phyloP scores from a whole-genome alignment of 73 alveolate species.

The Diophrys sp. region DNA sequence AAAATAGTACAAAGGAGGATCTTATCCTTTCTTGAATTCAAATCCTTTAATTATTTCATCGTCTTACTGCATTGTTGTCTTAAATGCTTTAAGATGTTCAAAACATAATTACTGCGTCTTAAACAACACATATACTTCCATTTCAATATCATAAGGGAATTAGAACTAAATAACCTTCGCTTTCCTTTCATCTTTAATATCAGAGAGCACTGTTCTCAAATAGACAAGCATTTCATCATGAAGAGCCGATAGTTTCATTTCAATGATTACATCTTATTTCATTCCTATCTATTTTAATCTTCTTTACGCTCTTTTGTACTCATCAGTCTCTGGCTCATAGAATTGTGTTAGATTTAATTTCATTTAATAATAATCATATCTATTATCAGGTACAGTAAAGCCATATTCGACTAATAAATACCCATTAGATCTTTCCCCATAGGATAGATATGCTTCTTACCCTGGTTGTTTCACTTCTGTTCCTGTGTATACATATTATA shows the following conservation, averaged over 20 bases:
- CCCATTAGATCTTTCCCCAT: conserved; percentile 52
- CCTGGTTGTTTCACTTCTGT: conserved; percentile 15
- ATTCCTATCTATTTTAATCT: neutral
- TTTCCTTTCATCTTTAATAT: conserved; percentile 1
- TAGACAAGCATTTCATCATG: neutral
- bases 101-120: neutral
- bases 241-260: conserved; percentile 28
- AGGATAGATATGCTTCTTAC: conserved; percentile 20
- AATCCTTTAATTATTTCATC: neutral
- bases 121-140: neutral
- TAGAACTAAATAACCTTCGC: neutral
- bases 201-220: neutral
- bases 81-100: neutral
- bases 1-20: neutral
- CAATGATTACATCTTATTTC: conserved; percentile 25
- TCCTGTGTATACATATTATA: conserved; percentile 8
- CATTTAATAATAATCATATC: conserved; percentile 41
- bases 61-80: conserved; percentile 1
- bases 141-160: conserved; percentile 1
- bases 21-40: neutral
- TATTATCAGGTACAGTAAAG: conserved; percentile 29
- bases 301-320: conserved; percentile 7
- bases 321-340: neutral
- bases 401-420: conserved; percentile 45
- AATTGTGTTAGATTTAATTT: neutral